Base-by-base conservation (phyloP, 305 asterid genomes). In the Ajuga reptans region DNA sequence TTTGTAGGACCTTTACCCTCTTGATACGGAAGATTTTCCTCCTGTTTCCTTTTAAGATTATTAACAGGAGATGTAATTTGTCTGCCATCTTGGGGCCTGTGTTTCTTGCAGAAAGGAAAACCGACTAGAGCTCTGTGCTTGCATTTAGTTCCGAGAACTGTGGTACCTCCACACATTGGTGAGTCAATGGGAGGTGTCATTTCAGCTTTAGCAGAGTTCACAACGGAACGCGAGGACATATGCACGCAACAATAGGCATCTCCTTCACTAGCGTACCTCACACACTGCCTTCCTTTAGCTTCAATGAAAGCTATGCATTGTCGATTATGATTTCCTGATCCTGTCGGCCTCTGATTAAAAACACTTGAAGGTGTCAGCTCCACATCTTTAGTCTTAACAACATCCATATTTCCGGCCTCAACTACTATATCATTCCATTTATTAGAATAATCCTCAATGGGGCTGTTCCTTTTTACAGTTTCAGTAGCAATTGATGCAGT, bases 241-340 rank as follows among this genome's bases (percentile, higher is more conserved):
- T 94, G 99, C 73, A 94, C 97, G 78, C 99, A 94, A 62, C 99
- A 94, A 78, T 87, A 94, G 60, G 85, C 84, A 67, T 89, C 95
- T 47, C 96, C 97, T 68, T 94, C 99, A 74, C 78, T 91, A 64
- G 97, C 97, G 84, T 86, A 89, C 71, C 99, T 83, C 75, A 91
- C 96, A 57, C 99, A 94, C 77, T 86, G 95, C 84, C 99, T 86
- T 78, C 96, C 95, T 81, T 94, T 94, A 47, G 90, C 76, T 82
- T 91, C 99, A 71, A 91, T 94, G 74, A 91, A 91, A 64, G 97
- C 97, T 61, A 75, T 68, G 66, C 99, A 94, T 73, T 85, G 97
- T 42, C 93, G 88, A 76, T 84, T 83, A 77, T 83, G 92, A 72
- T 47, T 86, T 57, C 82, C 87, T 42, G 77, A 79, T 69, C 77